Base-by-base conservation (phyloP, 2,329 filamentous ascomycete species). In the Aureobasidium subglaciale region DNA sequence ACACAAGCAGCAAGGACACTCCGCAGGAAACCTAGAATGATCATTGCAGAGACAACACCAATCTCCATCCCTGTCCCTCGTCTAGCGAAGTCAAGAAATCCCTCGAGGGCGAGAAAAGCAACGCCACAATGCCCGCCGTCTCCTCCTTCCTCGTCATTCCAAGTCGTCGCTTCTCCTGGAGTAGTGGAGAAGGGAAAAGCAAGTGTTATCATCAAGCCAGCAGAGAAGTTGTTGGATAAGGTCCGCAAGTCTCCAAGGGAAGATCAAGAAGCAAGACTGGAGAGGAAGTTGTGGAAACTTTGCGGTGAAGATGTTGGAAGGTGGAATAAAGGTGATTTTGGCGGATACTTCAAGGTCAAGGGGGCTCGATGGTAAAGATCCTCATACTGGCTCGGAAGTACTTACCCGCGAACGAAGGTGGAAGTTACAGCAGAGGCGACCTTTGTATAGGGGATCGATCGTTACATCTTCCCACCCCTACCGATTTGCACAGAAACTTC, bases 311-410 rank as follows among this genome's bases (percentile, higher is more conserved):
- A 70, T 61, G 59, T 70, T 9, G 56, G 50, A 56, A 57, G 63
- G 41, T 70, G 67, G 67, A 70, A 69, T 57, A 58, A 63, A 9
- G 67, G 67, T 2, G 67, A 70, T 35, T 70, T 70, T 58, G 67
- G 63, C 18, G 65, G 61, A 1, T 57, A 60, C 13, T 65, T 68
- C 42, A 54, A 43, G 34, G 62, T 58, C 54, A 68, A 64, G 57
- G 67, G 63, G 8, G 60, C 55, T 18, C 62, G 67, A 48, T 69
- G 67, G 67, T 69, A 43, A 57, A n/a, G n/a, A n/a, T n/a, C n/a
- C n/a, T n/a, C n/a, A n/a, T n/a, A n/a, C n/a, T n/a, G n/a, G n/a
- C n/a, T n/a, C n/a, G n/a, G n/a, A n/a, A n/a, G n/a, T n/a, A n/a
- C n/a, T n/a, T n/a, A n/a, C n/a, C n/a, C n/a, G n/a, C n/a, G n/a